Percentiles rank a stretch among this genome's conserved stretches.
Evolutionary conservation across 140 eudicot genomes (phyloP).

Genomic region (Stevia rebaudiana): DNA sequence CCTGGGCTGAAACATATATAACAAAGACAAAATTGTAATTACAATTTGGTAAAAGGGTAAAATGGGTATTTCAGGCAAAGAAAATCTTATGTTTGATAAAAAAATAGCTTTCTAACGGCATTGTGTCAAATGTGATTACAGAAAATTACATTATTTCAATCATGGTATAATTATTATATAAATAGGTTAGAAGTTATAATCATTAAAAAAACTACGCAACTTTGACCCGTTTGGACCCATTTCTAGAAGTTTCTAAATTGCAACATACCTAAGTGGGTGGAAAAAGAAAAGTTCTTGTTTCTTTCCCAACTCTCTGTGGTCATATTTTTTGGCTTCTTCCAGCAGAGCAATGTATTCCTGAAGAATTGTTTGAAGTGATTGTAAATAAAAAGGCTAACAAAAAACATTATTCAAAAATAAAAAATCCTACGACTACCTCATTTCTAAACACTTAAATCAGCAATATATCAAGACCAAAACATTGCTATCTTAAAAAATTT

Average conservation of each 20-base stretch:
- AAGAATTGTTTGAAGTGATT: background rate
- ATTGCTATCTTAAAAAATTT: background rate
- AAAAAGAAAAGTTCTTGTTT: constrained; percentile 94
- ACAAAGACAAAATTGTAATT: too few relatives aligned
- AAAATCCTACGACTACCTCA: background rate
- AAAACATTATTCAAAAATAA: background rate
- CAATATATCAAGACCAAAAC: background rate
- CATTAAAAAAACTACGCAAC: background rate
- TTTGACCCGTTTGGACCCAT: background rate
- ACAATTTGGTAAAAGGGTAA: background rate
- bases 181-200: background rate
- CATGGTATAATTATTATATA: background rate
- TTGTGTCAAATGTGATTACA: background rate
- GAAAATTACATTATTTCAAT: background rate
- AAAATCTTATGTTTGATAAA: background rate
- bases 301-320: constrained; percentile 75
- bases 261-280: constrained; percentile 82
- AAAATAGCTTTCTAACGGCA: background rate
- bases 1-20: constrained; percentile 64
- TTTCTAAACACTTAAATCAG: background rate
- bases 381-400: background rate
- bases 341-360: constrained; percentile 70
- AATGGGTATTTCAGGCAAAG: background rate
- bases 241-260: constrained; percentile 1
- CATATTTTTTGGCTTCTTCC: constrained; percentile 95